phyloP scores from a whole-genome alignment of 805 yeast species.

The Schwanniomyces polymorphus region DNA sequence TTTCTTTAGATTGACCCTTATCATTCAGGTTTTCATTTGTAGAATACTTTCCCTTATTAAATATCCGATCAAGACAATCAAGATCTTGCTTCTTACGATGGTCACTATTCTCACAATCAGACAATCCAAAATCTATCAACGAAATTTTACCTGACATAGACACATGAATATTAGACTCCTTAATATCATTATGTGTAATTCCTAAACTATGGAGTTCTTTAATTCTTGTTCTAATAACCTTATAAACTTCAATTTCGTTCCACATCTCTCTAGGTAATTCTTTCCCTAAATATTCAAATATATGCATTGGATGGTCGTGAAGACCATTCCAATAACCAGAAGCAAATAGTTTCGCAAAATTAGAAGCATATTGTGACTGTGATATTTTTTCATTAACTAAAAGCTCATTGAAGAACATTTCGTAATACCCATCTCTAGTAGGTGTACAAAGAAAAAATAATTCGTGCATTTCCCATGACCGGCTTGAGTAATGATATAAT shows the following conservation, averaged over 20 bases:
- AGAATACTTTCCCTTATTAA: not conserved
- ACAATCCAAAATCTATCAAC: conserved; percentile 1
- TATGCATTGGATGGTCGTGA: too few relatives aligned
- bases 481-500: not conserved
- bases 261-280: not conserved
- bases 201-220: not conserved
- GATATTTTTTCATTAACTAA: not conserved
- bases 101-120: not conserved
- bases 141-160: not conserved
- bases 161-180: not conserved
- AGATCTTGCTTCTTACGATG: not conserved
- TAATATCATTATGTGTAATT: conserved; percentile 1
- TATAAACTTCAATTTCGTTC: not conserved
- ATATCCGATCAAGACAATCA: not conserved
- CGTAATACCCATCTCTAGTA: not conserved
- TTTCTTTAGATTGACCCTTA: not conserved
- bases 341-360: not conserved
- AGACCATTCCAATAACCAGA: too few relatives aligned
- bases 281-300: not conserved
- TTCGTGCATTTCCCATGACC: not conserved
- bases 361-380: not conserved
- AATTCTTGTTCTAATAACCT: not conserved
- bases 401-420: not conserved
- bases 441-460: not conserved
- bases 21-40: too few relatives aligned